Conservation (phyloP, 1,284 basidiomycete genomes). For the Cryptococcus sp. region DNA sequence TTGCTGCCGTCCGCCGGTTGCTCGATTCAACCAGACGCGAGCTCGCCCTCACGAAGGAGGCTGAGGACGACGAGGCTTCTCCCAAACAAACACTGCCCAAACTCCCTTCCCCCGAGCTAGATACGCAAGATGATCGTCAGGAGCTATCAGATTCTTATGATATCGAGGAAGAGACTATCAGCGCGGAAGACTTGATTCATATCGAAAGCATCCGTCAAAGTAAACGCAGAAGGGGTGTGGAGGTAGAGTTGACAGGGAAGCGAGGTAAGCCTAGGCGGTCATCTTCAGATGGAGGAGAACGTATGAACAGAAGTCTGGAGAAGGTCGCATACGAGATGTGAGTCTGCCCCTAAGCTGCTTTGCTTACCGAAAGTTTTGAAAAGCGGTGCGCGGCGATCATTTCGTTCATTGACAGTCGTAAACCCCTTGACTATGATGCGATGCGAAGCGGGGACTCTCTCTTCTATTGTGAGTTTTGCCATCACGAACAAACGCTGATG, state of each 20-base stretch:
- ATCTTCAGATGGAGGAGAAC: not conserved
- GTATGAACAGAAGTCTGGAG: conserved; percentile 1
- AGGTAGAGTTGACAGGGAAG: not conserved
- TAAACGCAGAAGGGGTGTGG: not conserved
- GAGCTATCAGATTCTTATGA: too few relatives aligned
- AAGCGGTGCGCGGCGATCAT: conserved; percentile 7
- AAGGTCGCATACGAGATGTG: conserved; percentile 8
- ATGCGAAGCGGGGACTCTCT: not conserved
- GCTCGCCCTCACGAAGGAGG: not conserved
- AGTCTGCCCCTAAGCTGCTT: not conserved
- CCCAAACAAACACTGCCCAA: not conserved
- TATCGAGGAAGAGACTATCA: not conserved
- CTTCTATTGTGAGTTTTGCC: conserved; percentile 10
- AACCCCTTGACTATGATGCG: not conserved
- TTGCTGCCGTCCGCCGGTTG: not conserved
- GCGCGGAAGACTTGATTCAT: conserved; percentile 1
- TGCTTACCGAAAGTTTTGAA: not conserved
- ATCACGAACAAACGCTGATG: not conserved
- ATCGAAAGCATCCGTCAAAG: conserved; percentile 2
- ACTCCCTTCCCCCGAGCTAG: not conserved
- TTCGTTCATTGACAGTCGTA: conserved; percentile 4
- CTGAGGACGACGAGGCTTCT: not conserved
- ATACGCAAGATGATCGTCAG: too few relatives aligned
- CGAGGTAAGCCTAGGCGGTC: not conserved
- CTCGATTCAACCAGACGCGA: not conserved